Conservation (phyloP, 1,284 basidiomycete genomes). For the Erythrobasidium hasegawianum region DNA sequence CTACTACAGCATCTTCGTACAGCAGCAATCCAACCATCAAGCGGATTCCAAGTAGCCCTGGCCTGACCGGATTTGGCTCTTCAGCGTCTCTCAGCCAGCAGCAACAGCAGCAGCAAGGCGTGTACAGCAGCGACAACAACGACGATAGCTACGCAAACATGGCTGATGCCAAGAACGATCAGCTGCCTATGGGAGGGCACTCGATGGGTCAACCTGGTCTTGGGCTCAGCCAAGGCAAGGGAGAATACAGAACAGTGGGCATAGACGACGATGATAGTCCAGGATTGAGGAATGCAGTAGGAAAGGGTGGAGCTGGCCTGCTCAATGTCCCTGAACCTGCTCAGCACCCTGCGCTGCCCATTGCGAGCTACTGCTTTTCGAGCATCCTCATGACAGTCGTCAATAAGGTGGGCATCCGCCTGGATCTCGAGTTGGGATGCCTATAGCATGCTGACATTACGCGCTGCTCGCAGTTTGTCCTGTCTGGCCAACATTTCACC, state of each 20-base stretch:
- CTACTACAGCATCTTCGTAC: neutral
- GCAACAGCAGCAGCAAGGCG: too few relatives aligned
- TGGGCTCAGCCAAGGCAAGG: conserved; percentile 2
- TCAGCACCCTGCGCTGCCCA: conserved; percentile 35
- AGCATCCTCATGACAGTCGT: conserved; percentile 97
- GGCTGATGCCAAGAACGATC: neutral
- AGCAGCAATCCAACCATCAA: neutral
- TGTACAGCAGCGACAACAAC: too few relatives aligned
- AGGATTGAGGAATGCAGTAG: neutral
- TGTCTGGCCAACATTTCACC: conserved; percentile 86
- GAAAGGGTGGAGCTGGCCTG: conserved; percentile 13
- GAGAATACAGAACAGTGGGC: conserved; percentile 20
- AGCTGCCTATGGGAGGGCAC: neutral
- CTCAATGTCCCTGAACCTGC: conserved; percentile 15
- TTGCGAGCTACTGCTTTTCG: conserved; percentile 67
- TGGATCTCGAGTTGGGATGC: too few relatives aligned
- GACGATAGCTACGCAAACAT: neutral
- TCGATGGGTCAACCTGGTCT: neutral
- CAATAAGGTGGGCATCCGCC: conserved; percentile 80
- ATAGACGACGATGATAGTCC: conserved; percentile 20
- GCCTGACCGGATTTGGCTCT: neutral
- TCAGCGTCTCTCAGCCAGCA: too few relatives aligned
- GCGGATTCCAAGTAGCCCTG: neutral
- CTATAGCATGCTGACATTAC: neutral
- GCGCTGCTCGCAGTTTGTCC: conserved; percentile 68